A percentile compares a stretch with the other conserved stretches of the same genome.
These are phyloP conservation scores for Fusarium burgessii DNA, from an alignment of 2,329 filamentous ascomycete genomes.

Conservation along the genomic window DNA sequence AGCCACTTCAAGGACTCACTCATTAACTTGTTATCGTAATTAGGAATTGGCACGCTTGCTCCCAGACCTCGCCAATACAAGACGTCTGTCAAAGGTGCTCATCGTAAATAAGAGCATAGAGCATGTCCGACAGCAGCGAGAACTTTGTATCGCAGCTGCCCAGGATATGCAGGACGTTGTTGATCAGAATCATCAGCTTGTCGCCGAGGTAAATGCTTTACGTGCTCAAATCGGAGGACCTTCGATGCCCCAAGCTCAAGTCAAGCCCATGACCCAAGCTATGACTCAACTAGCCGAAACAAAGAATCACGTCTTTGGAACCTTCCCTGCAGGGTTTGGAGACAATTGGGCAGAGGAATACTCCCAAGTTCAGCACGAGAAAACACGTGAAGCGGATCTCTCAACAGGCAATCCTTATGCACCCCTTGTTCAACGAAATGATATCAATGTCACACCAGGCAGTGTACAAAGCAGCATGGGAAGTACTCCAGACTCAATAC, in stretches of 20 bases:
- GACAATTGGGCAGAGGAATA: conserved; percentile 10
- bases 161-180: conserved; percentile 5
- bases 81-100: conserved; percentile 23
- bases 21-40: not conserved
- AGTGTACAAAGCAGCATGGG: not conserved
- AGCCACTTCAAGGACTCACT: no score
- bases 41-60: conserved; percentile 22
- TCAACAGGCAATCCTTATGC: not conserved
- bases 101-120: conserved; percentile 24
- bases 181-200: not conserved
- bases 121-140: conserved; percentile 12
- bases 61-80: conserved; percentile 2
- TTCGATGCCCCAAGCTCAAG: not conserved
- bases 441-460: not conserved
- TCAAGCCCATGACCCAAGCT: conserved; percentile 10
- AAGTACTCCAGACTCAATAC: not conserved
- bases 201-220: conserved; percentile 13
- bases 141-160: not conserved
- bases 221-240: conserved; percentile 6
- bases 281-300: conserved; percentile 20
- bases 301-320: conserved; percentile 11
- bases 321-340: conserved; percentile 4
- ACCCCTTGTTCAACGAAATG: not conserved
- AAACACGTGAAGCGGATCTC: not conserved
- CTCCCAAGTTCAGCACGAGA: not conserved